Evolutionary conservation across 257 asterid species (phyloP).

Genomic region (Leonotis leonurus): DNA sequence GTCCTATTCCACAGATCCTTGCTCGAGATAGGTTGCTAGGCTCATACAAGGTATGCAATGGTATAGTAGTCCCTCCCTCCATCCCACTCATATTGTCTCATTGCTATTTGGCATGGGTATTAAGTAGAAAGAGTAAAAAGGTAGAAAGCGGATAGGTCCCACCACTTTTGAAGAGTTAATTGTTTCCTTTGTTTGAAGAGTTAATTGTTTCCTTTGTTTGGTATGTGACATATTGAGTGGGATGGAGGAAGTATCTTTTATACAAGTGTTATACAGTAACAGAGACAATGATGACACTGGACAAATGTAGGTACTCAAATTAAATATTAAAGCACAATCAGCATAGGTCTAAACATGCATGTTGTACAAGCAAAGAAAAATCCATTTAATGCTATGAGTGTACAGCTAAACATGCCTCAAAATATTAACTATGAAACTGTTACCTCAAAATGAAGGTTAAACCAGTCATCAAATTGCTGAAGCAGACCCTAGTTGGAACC

Average conservation of each 20-base stretch:
- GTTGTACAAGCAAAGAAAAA: background rate
- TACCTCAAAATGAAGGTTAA: conserved; percentile 49
- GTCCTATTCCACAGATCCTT: conserved; percentile 49
- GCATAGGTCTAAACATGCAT: background rate
- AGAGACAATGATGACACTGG: too few species aligned
- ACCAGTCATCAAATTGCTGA: conserved; percentile 82
- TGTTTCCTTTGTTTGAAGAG: too few species aligned
- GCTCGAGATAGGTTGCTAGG: conserved; percentile 86
- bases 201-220: too few species aligned
- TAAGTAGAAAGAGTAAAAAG: too few species aligned
- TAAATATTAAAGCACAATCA: background rate
- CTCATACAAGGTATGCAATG: conserved; percentile 58
- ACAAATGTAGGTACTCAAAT: background rate
- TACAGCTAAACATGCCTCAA: background rate
- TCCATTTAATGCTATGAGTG: background rate
- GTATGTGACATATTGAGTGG: too few species aligned
- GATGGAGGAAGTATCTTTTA: background rate
- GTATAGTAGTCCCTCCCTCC: too few species aligned
- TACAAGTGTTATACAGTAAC: background rate
- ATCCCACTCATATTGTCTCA: too few species aligned
- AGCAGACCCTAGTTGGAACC: conserved; percentile 83
- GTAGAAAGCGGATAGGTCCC: too few species aligned
- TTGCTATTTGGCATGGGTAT: too few species aligned
- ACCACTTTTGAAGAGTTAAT: too few species aligned
- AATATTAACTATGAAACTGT: background rate